Base-by-base conservation (phyloP, 2,329 filamentous ascomycete genomes). In the Ascochyta clinopodiicola region DNA sequence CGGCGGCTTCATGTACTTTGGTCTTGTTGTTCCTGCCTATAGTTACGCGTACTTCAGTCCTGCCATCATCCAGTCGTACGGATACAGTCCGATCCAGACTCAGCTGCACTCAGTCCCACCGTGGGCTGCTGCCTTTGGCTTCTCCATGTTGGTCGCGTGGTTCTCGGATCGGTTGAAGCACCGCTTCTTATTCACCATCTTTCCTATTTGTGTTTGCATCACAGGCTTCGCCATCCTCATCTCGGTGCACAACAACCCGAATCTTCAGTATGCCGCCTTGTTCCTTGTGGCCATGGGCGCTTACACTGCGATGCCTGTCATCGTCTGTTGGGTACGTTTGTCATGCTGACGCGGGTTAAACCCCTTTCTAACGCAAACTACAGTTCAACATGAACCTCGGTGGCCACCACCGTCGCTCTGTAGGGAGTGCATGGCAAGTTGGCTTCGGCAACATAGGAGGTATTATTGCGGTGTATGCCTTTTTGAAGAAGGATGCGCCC, bases 221-320 rank as follows among this genome's bases (percentile, higher is more conserved):
- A 71, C 84, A 0, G 93, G 92, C 2, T 94, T 96, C 63, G 85
- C 79, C 3, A 90, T 94, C 57, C 82, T 96, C 7, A 78, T 96
- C 44, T 79, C 80, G 10, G 84, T 94, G 5, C 89, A 94, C 73
- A 77, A 89, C 69, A 84, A 91, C 71, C 79, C 78, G 0, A 60
- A 82, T 12, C 77, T 91, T 6, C 84, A 95, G 72, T 97, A 96
- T 67, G 89, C 81, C 0, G 90, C 89, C 0, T 82, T 97, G 0
- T 96, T 96, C 79, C 79, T 97, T 29, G 86, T 96, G 44, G 88
- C 90, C 2, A 87, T 87, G 78, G 91, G 91, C 44, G 84, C 85
- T 0, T 97, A 96, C 76, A 87, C 86, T 1, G 91, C 92, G n/a
- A 93, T 96, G 89, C 92, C 94, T 0, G 87, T 96, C 27, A 86